A percentile compares a stretch with the other conserved stretches of the same genome.
Evolutionary conservation across 2,329 filamentous ascomycete species (phyloP).

Genomic region (Stachybotrys chlorohalonatus): DNA sequence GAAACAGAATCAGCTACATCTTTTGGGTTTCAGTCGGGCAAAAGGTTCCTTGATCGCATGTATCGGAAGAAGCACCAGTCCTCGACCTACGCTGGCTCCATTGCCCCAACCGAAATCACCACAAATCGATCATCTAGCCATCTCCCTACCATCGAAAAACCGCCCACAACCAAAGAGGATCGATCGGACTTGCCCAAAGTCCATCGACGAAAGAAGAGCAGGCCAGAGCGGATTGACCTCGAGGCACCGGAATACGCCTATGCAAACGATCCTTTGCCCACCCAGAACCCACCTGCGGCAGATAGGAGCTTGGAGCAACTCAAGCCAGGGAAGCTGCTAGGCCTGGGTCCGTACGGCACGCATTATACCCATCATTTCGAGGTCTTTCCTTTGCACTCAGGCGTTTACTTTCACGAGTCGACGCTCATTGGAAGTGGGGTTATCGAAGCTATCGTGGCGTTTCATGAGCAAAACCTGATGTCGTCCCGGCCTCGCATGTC

Average conservation of each 20-base stretch:
- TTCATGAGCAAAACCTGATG: slow-evolving; percentile 1
- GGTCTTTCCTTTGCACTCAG: slow-evolving; percentile 45
- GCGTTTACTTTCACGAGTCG: slow-evolving; percentile 50
- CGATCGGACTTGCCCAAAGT: not conserved
- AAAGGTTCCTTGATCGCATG: slow-evolving; percentile 45
- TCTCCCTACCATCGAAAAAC: slow-evolving; percentile 6
- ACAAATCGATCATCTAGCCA: not conserved
- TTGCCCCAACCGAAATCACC: not conserved
- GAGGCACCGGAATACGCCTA: slow-evolving; percentile 43
- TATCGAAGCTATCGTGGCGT: slow-evolving; percentile 21
- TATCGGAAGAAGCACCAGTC: slow-evolving; percentile 33
- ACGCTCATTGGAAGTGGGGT: slow-evolving; percentile 49
- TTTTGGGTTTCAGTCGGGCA: slow-evolving; percentile 38
- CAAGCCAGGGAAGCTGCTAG: slow-evolving; percentile 28
- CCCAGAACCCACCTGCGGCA: slow-evolving; percentile 2
- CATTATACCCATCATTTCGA: slow-evolving; percentile 56
- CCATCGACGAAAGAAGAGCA: slow-evolving; percentile 26
- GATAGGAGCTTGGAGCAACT: slow-evolving; percentile 6
- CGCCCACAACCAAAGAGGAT: not conserved
- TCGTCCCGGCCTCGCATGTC: slow-evolving; percentile 22
- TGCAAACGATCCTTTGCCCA: slow-evolving; percentile 41
- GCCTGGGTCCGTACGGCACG: slow-evolving; percentile 51
- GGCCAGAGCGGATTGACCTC: slow-evolving; percentile 36
- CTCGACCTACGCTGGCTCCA: not conserved
- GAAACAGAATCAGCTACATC: slow-evolving; percentile 22